A percentile compares a stretch with the other conserved stretches of the same genome.
Evolutionary conservation across 2,329 filamentous ascomycete species (phyloP).

Genomic region (Clathrospora elynae): DNA sequence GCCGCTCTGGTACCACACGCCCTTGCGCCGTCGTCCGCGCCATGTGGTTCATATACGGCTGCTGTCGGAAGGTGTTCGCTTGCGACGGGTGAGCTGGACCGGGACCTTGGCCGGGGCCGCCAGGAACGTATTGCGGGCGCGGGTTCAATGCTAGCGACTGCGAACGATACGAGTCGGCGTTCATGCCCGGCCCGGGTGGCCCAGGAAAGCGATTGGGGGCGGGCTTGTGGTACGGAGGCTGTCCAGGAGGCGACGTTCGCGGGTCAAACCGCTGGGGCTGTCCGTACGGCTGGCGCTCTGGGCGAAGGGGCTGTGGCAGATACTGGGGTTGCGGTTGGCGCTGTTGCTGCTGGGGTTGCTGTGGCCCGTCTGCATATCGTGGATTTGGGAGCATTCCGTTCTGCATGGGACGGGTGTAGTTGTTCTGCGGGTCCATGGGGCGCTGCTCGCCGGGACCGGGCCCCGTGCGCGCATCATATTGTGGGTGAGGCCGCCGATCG

Average conservation of each 20-base stretch:
- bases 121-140: slow-evolving; percentile 72
- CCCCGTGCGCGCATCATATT: slow-evolving; percentile 35
- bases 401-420: slow-evolving; percentile 40
- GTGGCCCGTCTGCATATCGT: slow-evolving; percentile 43
- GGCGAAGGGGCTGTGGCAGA: slow-evolving; percentile 64
- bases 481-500: slow-evolving; percentile 41
- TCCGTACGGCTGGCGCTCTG: slow-evolving; percentile 72
- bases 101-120: no score
- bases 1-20: slow-evolving; percentile 85
- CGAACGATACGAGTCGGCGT: slow-evolving; percentile 86
- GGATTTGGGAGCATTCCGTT: slow-evolving; percentile 49
- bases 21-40: slow-evolving; percentile 89
- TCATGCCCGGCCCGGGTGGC: slow-evolving; percentile 69
- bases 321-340: slow-evolving; percentile 60
- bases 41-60: slow-evolving; percentile 70
- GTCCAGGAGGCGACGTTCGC: slow-evolving; percentile 56
- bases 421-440: slow-evolving; percentile 33
- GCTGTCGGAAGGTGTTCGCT: slow-evolving; percentile 77
- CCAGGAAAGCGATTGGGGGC: slow-evolving; percentile 61
- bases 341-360: slow-evolving; percentile 34
- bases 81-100: slow-evolving; percentile 59
- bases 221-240: slow-evolving; percentile 60
- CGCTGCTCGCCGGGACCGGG: slow-evolving; percentile 36
- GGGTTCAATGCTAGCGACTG: slow-evolving; percentile 83
- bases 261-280: slow-evolving; percentile 73